Percentiles rank a stretch among this genome's conserved stretches.
phyloP scores from a whole-genome alignment of 192 early-diverging fungal species.

The Backusella sp. region DNA sequence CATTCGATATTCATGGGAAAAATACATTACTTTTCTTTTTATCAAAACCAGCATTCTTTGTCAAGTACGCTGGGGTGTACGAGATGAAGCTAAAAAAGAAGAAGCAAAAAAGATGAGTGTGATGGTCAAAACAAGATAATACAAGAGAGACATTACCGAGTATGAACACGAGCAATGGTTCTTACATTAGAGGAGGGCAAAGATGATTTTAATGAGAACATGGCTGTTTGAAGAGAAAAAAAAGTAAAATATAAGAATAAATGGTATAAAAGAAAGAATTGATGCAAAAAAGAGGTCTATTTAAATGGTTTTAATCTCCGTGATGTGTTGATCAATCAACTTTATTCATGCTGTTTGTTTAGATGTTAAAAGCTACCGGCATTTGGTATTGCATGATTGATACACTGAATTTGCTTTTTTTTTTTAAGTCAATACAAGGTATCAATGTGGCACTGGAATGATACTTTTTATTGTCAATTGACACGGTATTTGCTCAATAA shows the following conservation, averaged over 20 bases:
- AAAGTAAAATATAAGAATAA: neutral
- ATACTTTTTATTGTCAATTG: no score
- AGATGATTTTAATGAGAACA: neutral
- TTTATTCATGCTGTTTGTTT: neutral
- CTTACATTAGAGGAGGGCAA: neutral
- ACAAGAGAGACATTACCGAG: neutral
- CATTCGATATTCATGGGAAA: neutral
- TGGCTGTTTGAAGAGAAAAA: neutral
- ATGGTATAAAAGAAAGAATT: neutral
- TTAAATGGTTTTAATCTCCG: constrained; percentile 1
- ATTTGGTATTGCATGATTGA: neutral
- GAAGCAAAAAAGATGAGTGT: neutral
- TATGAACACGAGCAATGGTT: neutral
- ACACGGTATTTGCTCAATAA: no score
- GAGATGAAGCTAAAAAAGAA: neutral
- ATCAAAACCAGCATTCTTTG: neutral
- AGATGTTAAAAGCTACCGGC: no score
- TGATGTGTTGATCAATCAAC: neutral
- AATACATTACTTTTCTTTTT: neutral
- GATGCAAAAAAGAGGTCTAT: neutral
- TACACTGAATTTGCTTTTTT: no score
- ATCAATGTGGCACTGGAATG: no score
- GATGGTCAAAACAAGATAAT: neutral
- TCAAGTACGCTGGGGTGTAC: neutral
- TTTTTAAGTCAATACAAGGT: no score